A percentile compares a stretch with the other conserved stretches of the same genome.
Conservation (phyloP, 1,284 basidiomycete genomes). For the Puccinia polysora region DNA sequence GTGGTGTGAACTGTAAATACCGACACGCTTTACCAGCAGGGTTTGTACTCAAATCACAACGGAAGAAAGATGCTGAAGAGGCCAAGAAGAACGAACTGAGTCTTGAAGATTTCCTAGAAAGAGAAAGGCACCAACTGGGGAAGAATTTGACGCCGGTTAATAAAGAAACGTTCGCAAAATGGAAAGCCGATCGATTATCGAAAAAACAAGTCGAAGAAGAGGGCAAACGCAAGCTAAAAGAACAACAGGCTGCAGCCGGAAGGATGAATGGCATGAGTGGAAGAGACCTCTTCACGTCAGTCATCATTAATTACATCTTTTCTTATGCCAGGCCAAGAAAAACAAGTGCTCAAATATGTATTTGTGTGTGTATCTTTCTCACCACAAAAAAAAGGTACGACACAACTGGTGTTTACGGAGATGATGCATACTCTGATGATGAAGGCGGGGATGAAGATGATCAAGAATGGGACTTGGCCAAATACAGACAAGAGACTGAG, state of each 20-base stretch:
- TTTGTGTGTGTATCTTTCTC: constrained; percentile 57
- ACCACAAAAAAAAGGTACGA: constrained; percentile 67
- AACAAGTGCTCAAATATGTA: constrained; percentile 56
- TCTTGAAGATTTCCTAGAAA: constrained; percentile 91
- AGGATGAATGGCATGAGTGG: constrained; percentile 92
- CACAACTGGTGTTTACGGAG: constrained; percentile 59
- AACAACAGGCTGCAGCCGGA: constrained; percentile 74
- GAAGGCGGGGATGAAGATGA: constrained; percentile 59
- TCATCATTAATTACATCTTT: constrained; percentile 12
- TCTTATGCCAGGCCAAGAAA: constrained; percentile 1
- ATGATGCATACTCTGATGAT: constrained; percentile 52
- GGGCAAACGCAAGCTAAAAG: constrained; percentile 76
- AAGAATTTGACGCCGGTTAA: constrained; percentile 93
- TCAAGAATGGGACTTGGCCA: constrained; percentile 65
- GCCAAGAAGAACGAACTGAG: constrained; percentile 80
- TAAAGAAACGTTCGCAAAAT: constrained; percentile 80
- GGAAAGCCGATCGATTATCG: constrained; percentile 83
- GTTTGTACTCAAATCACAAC: constrained; percentile 58
- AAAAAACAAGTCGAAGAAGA: constrained; percentile 86
- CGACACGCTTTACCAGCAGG: constrained; percentile 92
- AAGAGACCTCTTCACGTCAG: constrained; percentile 72
- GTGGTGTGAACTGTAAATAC: constrained; percentile 79
- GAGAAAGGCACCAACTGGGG: constrained; percentile 86
- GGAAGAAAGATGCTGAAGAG: constrained; percentile 59
- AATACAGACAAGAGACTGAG: constrained; percentile 63